Evolutionary conservation across 495 filamentous ascomycete species (phyloP).

Genomic region (Penicillium maclennaniae): DNA sequence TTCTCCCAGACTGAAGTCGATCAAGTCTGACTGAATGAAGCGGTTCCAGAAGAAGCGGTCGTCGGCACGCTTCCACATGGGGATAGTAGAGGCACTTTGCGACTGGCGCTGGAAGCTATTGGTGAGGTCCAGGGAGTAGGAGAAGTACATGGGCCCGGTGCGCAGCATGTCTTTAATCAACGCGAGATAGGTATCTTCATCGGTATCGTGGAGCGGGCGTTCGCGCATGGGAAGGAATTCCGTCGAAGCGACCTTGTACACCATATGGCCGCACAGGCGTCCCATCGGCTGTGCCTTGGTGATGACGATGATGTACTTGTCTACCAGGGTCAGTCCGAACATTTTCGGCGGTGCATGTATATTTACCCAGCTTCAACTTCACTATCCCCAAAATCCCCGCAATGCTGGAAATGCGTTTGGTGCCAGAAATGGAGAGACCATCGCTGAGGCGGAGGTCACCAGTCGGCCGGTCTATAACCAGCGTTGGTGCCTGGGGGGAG

Average conservation of each 20-base stretch:
- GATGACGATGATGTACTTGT: conserved; percentile 96
- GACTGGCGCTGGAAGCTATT: conserved; percentile 93
- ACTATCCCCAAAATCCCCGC: conserved; percentile 92
- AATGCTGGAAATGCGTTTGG: conserved; percentile 86
- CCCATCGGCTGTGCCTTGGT: conserved; percentile 92
- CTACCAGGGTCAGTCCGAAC: conserved; percentile 42
- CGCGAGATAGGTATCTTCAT: conserved; percentile 85
- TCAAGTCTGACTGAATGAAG: conserved; percentile 85
- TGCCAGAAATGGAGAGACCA: conserved; percentile 59
- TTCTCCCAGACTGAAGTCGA: conserved; percentile 66
- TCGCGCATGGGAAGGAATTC: conserved; percentile 94
- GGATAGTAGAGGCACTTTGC: conserved; percentile 59
- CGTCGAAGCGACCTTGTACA: conserved; percentile 86
- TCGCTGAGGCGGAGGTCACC: conserved; percentile 84
- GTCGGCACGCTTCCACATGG: conserved; percentile 89
- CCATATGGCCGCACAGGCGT: conserved; percentile 83
- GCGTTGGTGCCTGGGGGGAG: conserved; percentile 77
- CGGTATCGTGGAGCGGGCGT: conserved; percentile 80
- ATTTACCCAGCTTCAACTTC: conserved; percentile 78
- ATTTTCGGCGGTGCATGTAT: neutral
- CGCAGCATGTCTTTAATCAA: conserved; percentile 75
- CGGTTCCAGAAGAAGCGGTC: conserved; percentile 99
- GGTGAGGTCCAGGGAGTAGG: conserved; percentile 91
- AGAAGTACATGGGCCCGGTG: conserved; percentile 92
- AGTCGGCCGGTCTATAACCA: conserved; percentile 88